A percentile compares a stretch with the other conserved stretches of the same genome.
Conservation (phyloP, 2,329 filamentous ascomycete species). For the Ploettnerulaceae sp. region DNA sequence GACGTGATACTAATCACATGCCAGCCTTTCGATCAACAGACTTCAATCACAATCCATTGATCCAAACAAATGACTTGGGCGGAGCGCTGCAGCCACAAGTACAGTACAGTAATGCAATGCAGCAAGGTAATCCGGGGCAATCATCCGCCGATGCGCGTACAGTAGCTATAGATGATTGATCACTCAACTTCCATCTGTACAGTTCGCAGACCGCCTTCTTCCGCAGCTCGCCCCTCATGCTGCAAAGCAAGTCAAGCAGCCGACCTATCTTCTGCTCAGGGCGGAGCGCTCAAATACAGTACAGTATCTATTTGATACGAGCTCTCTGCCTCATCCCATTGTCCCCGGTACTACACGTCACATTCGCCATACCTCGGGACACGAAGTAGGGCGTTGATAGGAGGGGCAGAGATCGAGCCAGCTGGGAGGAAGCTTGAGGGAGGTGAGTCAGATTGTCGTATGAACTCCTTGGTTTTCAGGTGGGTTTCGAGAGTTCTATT, state of each 20-base stretch:
- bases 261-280: background rate
- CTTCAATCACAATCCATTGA: too few relatives aligned
- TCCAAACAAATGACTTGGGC: background rate
- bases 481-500: background rate
- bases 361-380: background rate
- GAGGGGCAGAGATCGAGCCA: background rate
- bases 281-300: background rate
- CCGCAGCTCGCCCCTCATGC: too few relatives aligned
- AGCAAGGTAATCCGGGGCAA: background rate
- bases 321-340: background rate
- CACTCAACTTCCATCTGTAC: too few relatives aligned
- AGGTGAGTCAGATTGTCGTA: slow-evolving; percentile 1
- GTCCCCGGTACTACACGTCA: slow-evolving; percentile 3
- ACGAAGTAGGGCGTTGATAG: background rate
- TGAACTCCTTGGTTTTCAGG: background rate
- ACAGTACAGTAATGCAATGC: background rate
- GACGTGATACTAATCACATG: background rate
- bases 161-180: too few relatives aligned
- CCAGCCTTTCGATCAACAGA: too few relatives aligned
- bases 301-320: background rate
- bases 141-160: background rate
- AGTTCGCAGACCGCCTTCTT: too few relatives aligned
- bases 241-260: too few relatives aligned
- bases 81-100: background rate
- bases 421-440: background rate